A percentile compares a stretch with the other conserved stretches of the same genome.
Conservation (phyloP, 2,329 filamentous ascomycete genomes). For the Akanthomyces dipterigenus region DNA sequence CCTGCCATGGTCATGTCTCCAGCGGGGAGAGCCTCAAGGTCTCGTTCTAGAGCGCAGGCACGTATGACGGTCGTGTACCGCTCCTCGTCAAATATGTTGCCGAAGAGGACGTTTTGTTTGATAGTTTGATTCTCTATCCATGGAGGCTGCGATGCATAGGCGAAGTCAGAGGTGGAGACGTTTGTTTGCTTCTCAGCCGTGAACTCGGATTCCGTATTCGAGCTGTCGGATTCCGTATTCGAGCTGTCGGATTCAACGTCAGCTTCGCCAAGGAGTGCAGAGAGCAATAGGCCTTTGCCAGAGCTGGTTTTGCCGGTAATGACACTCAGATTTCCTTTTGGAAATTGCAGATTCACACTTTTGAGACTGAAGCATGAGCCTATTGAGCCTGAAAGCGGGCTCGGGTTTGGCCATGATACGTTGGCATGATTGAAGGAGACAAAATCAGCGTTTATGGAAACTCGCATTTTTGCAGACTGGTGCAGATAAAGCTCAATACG, state of each 20-base stretch:
- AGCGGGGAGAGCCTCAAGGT: slow-evolving; percentile 62
- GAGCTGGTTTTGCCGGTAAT: slow-evolving; percentile 64
- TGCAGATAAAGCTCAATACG: slow-evolving; percentile 8
- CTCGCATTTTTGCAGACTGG: neutral
- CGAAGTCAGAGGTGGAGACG: slow-evolving; percentile 60
- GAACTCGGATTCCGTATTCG: neutral
- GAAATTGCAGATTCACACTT: slow-evolving; percentile 54
- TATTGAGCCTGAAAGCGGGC: slow-evolving; percentile 25
- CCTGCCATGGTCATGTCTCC: slow-evolving; percentile 68
- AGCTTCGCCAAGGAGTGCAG: slow-evolving; percentile 62
- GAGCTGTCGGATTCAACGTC: slow-evolving; percentile 48
- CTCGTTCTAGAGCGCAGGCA: slow-evolving; percentile 62
- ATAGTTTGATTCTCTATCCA: slow-evolving; percentile 73
- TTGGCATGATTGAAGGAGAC: neutral
- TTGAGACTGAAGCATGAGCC: slow-evolving; percentile 50
- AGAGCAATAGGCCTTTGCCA: slow-evolving; percentile 62
- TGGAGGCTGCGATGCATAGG: slow-evolving; percentile 65
- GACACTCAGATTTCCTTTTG: slow-evolving; percentile 54
- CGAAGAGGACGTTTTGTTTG: slow-evolving; percentile 64
- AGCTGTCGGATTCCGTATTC: slow-evolving; percentile 29
- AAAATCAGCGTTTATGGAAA: neutral
- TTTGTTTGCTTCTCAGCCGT: slow-evolving; percentile 39
- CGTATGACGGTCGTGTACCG: slow-evolving; percentile 60
- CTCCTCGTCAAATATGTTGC: slow-evolving; percentile 53
- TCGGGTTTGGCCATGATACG: neutral